These are phyloP conservation scores for Ettlia oleoabundans DNA, from an alignment of 139 green algal species.

Conservation along the genomic window DNA sequence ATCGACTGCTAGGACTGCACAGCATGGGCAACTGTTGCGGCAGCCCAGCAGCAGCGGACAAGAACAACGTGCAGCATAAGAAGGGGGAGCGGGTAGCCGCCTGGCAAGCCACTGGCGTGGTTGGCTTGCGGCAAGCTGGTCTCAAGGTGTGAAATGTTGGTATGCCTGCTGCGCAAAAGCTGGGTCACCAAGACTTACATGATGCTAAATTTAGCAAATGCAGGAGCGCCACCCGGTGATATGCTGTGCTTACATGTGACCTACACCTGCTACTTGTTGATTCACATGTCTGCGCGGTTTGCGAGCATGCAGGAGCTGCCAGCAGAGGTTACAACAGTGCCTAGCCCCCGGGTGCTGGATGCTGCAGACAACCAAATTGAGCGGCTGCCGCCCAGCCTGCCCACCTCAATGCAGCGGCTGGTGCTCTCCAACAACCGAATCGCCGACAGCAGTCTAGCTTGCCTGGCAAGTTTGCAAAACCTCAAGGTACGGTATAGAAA, in stretches of 20 bases:
- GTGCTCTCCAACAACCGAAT: slow-evolving; percentile 44
- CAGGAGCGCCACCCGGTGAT: no score
- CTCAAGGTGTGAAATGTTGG: slow-evolving; percentile 8
- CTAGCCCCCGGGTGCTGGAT: slow-evolving; percentile 46
- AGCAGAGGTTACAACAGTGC: slow-evolving; percentile 27
- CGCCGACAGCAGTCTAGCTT: slow-evolving; percentile 30
- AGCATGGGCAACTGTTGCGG: slow-evolving; percentile 35
- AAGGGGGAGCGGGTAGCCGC: slow-evolving; percentile 13
- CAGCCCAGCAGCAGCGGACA: not conserved
- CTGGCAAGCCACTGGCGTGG: slow-evolving; percentile 49
- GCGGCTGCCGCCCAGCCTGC: slow-evolving; percentile 38
- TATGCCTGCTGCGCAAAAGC: not conserved
- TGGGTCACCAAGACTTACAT: not conserved
- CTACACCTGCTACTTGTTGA: not conserved
- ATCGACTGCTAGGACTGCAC: not conserved
- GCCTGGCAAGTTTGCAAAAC: slow-evolving; percentile 1
- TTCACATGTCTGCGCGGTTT: not conserved
- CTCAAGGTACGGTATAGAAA: slow-evolving; percentile 22
- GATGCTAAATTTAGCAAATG: no score
- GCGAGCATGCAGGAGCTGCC: slow-evolving; percentile 53
- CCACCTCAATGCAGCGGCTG: slow-evolving; percentile 38
- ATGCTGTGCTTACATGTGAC: no score
- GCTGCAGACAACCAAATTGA: slow-evolving; percentile 51
- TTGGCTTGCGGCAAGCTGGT: slow-evolving; percentile 31
- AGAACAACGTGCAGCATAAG: slow-evolving; percentile 6